Evolutionary conservation across 1,139 yeast genomes (phyloP), one percentile per base, ranked within the genome.

Genomic region (Insectozyma bohioensis): DNA sequence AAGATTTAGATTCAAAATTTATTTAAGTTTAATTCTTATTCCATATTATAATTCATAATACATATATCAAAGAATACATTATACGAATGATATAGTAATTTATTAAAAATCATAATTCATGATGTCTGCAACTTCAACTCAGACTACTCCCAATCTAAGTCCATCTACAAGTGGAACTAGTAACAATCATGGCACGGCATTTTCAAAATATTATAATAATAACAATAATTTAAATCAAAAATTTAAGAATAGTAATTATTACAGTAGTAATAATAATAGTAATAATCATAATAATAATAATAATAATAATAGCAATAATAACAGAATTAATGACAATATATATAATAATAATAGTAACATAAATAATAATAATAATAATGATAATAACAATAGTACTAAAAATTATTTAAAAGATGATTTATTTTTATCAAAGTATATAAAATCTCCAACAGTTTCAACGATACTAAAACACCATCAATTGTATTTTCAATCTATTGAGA

Each of bases 41-140:
- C 12, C n/a, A 24, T 53, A 53, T 42, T 58, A 57, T 32, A 71
- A 34, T 8, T 56, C 51, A 39, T 57, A 61, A 48, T 69, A 66
- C 31, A 74, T 35, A n/a, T n/a, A n/a, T n/a, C n/a, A n/a, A n/a
- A n/a, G n/a, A n/a, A n/a, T n/a, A n/a, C n/a, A n/a, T n/a, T n/a
- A 20, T 20, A 31, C 41, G 31, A 32, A 35, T 35, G 41, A 37
- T 28, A 31, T 31, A 28, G 28, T 34, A 4, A 28, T 30, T 24
- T 30, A 30, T 29, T 21, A 24, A 6, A 14, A 24, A 12, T 34
- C 38, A 5, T 35, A 33, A 12, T 15, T 4, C 2, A 40, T 26
- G 27, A 40, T 40, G 42, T 37, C 42, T 12, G 26, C 41, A 7
- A 31, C 41, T 13, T 40, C 43, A 18, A 37, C 39, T 13, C 41